These are phyloP conservation scores for Amanita subjunquillea DNA, from an alignment of 768 basidiomycete genomes.

Conservation along the genomic window DNA sequence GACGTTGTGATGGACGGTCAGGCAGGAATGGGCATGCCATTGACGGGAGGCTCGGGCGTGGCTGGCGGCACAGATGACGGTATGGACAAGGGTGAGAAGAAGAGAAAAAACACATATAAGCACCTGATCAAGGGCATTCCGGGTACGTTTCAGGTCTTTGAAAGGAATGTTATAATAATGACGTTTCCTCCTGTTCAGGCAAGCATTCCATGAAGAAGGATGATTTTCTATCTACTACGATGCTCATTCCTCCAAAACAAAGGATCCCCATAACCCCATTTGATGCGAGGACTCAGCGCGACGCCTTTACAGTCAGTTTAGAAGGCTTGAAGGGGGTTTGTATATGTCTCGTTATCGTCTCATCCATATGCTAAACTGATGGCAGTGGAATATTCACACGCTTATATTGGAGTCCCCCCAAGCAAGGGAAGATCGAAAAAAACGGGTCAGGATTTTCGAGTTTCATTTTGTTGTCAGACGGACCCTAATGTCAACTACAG, in stretches of 20 bases:
- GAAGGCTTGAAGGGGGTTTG: slow-evolving; percentile 69
- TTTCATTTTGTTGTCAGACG: slow-evolving; percentile 1
- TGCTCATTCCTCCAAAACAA: slow-evolving; percentile 65
- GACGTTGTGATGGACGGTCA: slow-evolving; percentile 14
- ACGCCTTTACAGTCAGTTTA: slow-evolving; percentile 64
- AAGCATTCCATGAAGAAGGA: slow-evolving; percentile 80
- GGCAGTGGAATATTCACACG: slow-evolving; percentile 56
- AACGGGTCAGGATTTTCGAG: slow-evolving; percentile 42
- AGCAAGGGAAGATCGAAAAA: slow-evolving; percentile 69
- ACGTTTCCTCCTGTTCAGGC: slow-evolving; percentile 25
- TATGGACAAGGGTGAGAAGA: slow-evolving; percentile 51
- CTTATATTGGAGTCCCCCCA: slow-evolving; percentile 62
- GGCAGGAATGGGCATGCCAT: slow-evolving; percentile 21
- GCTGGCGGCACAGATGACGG: slow-evolving; percentile 45
- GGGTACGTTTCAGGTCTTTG: slow-evolving; percentile 31
- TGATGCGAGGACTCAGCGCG: slow-evolving; percentile 55
- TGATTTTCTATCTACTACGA: slow-evolving; percentile 54
- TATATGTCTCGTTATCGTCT: slow-evolving; percentile 9
- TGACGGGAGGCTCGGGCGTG: slow-evolving; percentile 25
- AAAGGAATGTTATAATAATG: slow-evolving; percentile 4
- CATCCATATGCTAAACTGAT: slow-evolving; percentile 4
- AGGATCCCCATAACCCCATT: slow-evolving; percentile 51
- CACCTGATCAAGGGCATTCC: slow-evolving; percentile 69
- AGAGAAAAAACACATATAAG: slow-evolving; percentile 69
- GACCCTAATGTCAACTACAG: slow-evolving; percentile 21